Conservation (phyloP, 495 filamentous ascomycete species). For the Stereocaulon alpinum region DNA sequence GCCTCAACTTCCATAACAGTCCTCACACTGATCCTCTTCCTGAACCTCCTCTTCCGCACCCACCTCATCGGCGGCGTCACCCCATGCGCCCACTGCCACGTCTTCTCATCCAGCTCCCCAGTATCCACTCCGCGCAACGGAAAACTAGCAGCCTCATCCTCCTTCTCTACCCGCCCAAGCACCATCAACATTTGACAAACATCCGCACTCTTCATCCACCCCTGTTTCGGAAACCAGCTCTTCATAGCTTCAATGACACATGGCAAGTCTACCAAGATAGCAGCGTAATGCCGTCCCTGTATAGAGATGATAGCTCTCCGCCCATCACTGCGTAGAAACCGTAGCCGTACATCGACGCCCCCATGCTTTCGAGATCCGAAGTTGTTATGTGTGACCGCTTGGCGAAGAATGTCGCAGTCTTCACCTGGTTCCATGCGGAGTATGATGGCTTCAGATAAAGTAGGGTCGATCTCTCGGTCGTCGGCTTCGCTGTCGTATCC, state of each 20-base stretch:
- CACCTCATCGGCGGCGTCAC: conserved; percentile 85
- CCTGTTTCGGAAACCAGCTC: conserved; percentile 73
- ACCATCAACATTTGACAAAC: conserved; percentile 92
- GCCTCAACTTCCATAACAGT: conserved; percentile 84
- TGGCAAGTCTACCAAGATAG: conserved; percentile 75
- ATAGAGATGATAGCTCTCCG: conserved; percentile 65
- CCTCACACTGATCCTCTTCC: conserved; percentile 68
- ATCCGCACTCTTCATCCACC: conserved; percentile 89
- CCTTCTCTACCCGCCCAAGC: conserved; percentile 55
- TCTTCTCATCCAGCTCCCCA: conserved; percentile 46
- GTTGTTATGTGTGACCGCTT: conserved; percentile 57
- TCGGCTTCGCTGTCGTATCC: conserved; percentile 97
- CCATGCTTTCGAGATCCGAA: conserved; percentile 56
- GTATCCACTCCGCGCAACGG: conserved; percentile 43
- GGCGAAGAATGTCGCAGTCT: conserved; percentile 71
- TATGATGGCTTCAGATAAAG: conserved; percentile 79
- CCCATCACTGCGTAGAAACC: conserved; percentile 64
- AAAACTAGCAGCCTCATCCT: conserved; percentile 59
- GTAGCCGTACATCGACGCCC: conserved; percentile 63
- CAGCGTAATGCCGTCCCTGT: conserved; percentile 62
- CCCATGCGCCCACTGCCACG: conserved; percentile 79
- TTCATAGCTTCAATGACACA: conserved; percentile 94
- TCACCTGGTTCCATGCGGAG: conserved; percentile 77
- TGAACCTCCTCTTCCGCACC: conserved; percentile 74
- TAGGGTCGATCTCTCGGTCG: conserved; percentile 75